Percentiles rank a stretch among this genome's conserved stretches.
Conservation (phyloP, 2,329 filamentous ascomycete genomes). For the Penicillium sp. region DNA sequence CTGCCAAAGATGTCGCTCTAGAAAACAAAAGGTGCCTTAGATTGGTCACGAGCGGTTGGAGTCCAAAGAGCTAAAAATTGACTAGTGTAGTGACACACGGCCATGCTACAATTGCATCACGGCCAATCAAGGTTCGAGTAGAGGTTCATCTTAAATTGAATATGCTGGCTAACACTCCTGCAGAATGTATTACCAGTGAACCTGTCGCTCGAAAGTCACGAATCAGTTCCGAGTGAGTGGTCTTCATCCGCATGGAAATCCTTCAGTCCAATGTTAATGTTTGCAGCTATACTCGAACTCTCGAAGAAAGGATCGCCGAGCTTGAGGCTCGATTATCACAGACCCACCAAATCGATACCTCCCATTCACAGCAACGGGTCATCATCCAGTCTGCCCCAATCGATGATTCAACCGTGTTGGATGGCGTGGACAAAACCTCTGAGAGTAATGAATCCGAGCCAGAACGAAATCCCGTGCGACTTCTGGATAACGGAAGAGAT, state of each 20-base stretch:
- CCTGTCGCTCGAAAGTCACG: conserved; percentile 15
- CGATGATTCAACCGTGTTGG: not conserved
- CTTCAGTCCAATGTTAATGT: not conserved
- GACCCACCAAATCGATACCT: not conserved
- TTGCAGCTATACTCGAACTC: conserved; percentile 21
- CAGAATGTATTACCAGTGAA: conserved; percentile 21
- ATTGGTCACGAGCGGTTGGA: not conserved
- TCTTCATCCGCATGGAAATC: not conserved
- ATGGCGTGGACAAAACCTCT: not conserved
- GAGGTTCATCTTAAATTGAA: not conserved
- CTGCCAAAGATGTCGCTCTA: conserved; percentile 22
- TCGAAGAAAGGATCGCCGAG: conserved; percentile 17
- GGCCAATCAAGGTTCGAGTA: conserved; percentile 12
- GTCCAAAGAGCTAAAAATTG: not conserved
- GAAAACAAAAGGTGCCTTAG: conserved; percentile 21
- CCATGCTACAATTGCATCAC: conserved; percentile 23
- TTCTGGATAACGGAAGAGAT: not conserved
- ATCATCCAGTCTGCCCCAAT: not conserved
- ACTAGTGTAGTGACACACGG: conserved; percentile 17
- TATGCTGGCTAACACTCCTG: not conserved
- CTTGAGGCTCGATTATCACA: conserved; percentile 19
- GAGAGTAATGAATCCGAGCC: not conserved
- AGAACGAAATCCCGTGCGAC: not conserved
- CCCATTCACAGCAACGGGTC: not conserved
- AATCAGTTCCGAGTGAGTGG: conserved; percentile 16